phyloP scores from a whole-genome alignment of 1,139 yeast species.

The Blastobotrys elegans region DNA sequence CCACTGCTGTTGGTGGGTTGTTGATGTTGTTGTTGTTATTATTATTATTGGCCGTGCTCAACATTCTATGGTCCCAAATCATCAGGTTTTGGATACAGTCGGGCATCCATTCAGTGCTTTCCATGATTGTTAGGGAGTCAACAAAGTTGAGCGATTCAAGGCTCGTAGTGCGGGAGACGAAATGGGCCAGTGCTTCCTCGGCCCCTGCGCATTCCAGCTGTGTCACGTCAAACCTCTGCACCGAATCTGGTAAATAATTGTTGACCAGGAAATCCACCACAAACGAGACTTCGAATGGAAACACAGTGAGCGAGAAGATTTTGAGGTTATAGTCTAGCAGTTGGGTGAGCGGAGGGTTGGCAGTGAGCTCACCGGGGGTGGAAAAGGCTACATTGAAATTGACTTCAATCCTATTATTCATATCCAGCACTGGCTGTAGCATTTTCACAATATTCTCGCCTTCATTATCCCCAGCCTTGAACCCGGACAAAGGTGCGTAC shows the following conservation, averaged over 20 bases:
- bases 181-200: neutral
- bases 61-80: constrained; percentile 3
- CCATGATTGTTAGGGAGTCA: neutral
- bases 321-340: neutral
- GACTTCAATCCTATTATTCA: neutral
- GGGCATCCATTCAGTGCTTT: constrained; percentile 4
- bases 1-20: neutral
- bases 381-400: constrained; percentile 4
- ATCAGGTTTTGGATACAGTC: neutral
- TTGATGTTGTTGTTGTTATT: neutral
- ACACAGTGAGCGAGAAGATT: constrained; percentile 1
- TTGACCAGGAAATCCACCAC: neutral
- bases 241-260: constrained; percentile 1
- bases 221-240: constrained; percentile 3
- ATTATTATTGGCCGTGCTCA: no score
- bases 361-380: neutral
- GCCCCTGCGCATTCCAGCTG: constrained; percentile 6
- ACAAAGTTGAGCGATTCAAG: constrained; percentile 3
- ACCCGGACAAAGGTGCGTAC: neutral
- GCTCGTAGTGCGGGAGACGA: neutral
- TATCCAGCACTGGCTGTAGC: neutral
- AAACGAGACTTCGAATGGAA: constrained; percentile 6
- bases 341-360: neutral
- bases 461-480: neutral
- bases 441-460: neutral